Conservation (phyloP, 2,329 filamentous ascomycete genomes). For the Penicillium sp. region DNA sequence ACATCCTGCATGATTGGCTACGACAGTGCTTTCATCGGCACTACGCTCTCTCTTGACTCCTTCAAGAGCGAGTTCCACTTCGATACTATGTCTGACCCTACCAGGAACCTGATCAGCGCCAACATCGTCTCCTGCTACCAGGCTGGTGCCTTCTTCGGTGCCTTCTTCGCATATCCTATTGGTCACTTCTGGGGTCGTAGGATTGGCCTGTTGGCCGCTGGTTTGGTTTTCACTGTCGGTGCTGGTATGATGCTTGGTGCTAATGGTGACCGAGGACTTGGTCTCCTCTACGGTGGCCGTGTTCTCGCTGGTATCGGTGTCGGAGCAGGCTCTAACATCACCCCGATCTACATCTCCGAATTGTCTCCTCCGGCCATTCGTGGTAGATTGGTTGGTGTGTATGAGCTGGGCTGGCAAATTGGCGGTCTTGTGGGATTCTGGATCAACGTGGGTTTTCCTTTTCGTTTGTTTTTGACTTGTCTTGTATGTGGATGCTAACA, state of each 20-base stretch:
- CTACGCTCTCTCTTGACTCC: conserved; percentile 68
- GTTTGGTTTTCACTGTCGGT: conserved; percentile 66
- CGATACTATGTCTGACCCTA: conserved; percentile 41
- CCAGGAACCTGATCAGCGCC: conserved; percentile 58
- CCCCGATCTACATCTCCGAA: conserved; percentile 62
- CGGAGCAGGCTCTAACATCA: conserved; percentile 57
- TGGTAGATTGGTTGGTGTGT: conserved; percentile 59
- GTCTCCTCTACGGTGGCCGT: conserved; percentile 57
- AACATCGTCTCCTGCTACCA: conserved; percentile 83
- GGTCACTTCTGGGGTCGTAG: conserved; percentile 68
- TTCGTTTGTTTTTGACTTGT: conserved; percentile 17
- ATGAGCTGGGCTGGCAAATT: conserved; percentile 58
- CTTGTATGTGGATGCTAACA: conserved; percentile 7
- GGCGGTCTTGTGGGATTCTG: conserved; percentile 53
- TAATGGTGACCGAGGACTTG: conserved; percentile 62
- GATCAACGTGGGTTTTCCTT: conserved; percentile 43
- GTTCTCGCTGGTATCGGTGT: conserved; percentile 59
- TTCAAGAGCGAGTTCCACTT: conserved; percentile 70
- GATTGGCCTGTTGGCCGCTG: conserved; percentile 62
- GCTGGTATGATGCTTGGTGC: conserved; percentile 71
- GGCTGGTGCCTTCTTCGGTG: conserved; percentile 79
- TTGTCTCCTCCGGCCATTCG: conserved; percentile 59
- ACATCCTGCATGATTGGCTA: conserved; percentile 61
- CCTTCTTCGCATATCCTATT: conserved; percentile 65
- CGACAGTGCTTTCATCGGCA: conserved; percentile 77